A percentile compares a stretch with the other conserved stretches of the same genome.
Evolutionary conservation across 441 rosid species (phyloP).

Genomic region (Eruca vesicaria): DNA sequence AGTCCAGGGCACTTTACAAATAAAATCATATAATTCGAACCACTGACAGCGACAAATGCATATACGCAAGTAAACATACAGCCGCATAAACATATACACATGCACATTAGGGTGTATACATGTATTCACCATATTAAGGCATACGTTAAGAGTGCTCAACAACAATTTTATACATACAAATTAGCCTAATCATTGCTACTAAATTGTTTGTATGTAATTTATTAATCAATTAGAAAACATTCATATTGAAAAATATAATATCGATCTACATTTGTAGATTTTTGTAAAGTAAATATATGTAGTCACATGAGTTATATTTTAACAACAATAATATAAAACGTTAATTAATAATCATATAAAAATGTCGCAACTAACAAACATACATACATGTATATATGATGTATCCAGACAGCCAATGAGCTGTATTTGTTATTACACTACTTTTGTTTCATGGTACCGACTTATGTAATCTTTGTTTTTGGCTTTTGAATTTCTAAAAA

Average conservation of each 20-base stretch:
- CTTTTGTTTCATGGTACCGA: conserved; percentile 34
- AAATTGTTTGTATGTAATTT: not conserved
- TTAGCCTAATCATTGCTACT: not conserved
- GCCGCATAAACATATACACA: not conserved
- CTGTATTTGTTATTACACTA: conserved; percentile 5
- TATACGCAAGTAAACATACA: conserved; percentile 2
- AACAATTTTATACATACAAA: not conserved
- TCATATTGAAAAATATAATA: not conserved
- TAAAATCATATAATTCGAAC: conserved; percentile 19
- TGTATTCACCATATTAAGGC: not conserved
- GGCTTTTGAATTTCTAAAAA: conserved; percentile 12
- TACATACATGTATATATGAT: conserved; percentile 3
- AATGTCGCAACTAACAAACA: conserved; percentile 1
- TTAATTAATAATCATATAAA: conserved; percentile 5
- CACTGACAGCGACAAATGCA: conserved; percentile 15
- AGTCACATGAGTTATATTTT: not conserved
- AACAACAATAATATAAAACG: not conserved
- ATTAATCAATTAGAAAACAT: not conserved
- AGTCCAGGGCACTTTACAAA: conserved; percentile 17
- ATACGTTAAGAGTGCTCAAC: not conserved
- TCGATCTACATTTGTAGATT: not conserved
- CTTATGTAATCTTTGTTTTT: conserved; percentile 28
- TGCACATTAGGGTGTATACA: not conserved
- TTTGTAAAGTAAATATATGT: not conserved
- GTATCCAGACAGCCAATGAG: conserved; percentile 23